Percentiles rank a stretch among this genome's conserved stretches.
These are phyloP conservation scores for Cladorrhinum samala DNA, from an alignment of 495 filamentous ascomycete genomes.

Conservation along the genomic window DNA sequence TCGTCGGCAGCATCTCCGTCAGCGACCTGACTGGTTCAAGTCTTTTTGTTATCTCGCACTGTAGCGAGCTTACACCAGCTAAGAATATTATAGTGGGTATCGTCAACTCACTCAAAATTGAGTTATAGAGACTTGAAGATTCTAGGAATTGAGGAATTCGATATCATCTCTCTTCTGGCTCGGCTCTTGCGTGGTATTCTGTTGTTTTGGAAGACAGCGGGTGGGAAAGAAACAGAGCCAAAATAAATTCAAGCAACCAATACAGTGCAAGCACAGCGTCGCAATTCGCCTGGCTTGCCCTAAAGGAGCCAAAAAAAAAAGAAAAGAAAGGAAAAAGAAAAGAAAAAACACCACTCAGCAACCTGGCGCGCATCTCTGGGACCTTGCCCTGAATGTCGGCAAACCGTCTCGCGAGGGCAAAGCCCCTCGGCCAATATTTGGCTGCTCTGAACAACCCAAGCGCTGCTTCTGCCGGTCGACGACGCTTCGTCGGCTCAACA, in stretches of 20 bases:
- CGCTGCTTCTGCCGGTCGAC: conserved; percentile 11
- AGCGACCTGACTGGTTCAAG: too few relatives aligned
- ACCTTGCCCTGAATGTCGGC: conserved; percentile 27
- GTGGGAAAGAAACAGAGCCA: background rate
- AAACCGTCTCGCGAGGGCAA: conserved; percentile 22
- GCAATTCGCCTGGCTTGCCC: conserved; percentile 13
- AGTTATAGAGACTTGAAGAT: too few relatives aligned
- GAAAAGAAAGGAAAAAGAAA: background rate
- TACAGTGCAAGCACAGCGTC: conserved; percentile 9
- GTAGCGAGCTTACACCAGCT: background rate
- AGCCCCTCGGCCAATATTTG: conserved; percentile 24
- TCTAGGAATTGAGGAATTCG: too few relatives aligned
- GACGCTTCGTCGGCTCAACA: conserved; percentile 19
- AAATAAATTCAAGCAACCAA: conserved; percentile 3
- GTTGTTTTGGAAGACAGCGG: background rate
- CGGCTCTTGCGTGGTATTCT: too few relatives aligned
- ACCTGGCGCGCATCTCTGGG: conserved; percentile 4
- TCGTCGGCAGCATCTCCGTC: background rate
- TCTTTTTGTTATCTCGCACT: background rate
- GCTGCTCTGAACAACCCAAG: background rate
- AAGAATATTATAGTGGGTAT: conserved; percentile 5
- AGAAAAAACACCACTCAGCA: conserved; percentile 3
- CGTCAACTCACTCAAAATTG: conserved; percentile 2
- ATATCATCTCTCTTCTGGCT: too few relatives aligned
- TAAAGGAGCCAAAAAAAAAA: background rate